Percentiles rank a stretch among this genome's conserved stretches.
Evolutionary conservation across 371 early-diverging fungal genomes (phyloP).

Genomic region (Paramicrosporidium saccamoebae): DNA sequence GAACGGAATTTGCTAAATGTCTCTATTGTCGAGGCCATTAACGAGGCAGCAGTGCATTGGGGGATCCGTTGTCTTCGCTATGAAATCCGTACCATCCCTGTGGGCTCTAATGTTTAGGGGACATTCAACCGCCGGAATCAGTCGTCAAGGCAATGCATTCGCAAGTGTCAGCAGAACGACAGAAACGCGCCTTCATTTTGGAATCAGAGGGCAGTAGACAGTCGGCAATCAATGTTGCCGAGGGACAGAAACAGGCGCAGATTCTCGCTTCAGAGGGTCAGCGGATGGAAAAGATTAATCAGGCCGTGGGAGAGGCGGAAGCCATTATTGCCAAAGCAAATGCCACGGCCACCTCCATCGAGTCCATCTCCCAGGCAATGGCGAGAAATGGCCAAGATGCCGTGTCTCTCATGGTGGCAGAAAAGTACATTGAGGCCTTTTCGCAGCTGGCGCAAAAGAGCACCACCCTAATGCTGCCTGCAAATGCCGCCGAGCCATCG

Average conservation of each 20-base stretch:
- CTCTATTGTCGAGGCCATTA: constrained; percentile 80
- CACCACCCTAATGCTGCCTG: constrained; percentile 70
- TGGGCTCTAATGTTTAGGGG: constrained; percentile 18
- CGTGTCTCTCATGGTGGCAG: constrained; percentile 69
- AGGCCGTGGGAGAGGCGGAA: constrained; percentile 53
- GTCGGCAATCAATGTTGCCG: constrained; percentile 84
- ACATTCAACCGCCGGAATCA: constrained; percentile 80
- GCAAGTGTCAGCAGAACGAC: constrained; percentile 79
- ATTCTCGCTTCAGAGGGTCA: constrained; percentile 82
- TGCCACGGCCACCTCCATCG: constrained; percentile 51
- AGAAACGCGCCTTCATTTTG: constrained; percentile 79
- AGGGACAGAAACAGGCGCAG: constrained; percentile 64
- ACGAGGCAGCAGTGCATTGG: constrained; percentile 71
- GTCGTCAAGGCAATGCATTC: constrained; percentile 90
- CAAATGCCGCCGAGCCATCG: constrained; percentile 37
- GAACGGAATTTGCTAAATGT: constrained; percentile 66
- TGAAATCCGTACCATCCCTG: constrained; percentile 46
- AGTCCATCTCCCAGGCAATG: constrained; percentile 39
- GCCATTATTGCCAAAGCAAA: constrained; percentile 49
- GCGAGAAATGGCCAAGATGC: constrained; percentile 36
- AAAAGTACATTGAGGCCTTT: constrained; percentile 83
- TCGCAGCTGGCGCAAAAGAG: constrained; percentile 63
- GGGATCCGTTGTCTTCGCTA: constrained; percentile 77
- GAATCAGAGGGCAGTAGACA: constrained; percentile 80
- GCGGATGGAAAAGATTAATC: constrained; percentile 53